These are phyloP conservation scores for Alternaria dauci DNA, from an alignment of 2,329 filamentous ascomycete species.

Conservation along the genomic window DNA sequence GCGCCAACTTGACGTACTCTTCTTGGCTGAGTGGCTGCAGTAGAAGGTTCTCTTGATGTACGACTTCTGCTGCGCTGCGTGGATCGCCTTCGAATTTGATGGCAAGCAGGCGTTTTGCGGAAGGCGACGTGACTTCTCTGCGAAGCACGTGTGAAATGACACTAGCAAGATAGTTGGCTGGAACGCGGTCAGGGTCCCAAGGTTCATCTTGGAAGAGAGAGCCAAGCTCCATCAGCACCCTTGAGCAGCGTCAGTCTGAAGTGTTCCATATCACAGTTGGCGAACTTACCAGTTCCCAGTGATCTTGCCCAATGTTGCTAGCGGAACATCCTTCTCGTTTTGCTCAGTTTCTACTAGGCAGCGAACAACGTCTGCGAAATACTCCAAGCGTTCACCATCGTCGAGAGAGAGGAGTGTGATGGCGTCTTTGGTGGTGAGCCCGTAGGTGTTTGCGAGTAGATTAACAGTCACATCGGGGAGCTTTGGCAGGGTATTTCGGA, in stretches of 20 bases:
- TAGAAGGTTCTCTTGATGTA: conserved; percentile 64
- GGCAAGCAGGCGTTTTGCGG: conserved; percentile 68
- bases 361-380: conserved; percentile 73
- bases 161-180: conserved; percentile 52
- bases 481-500: conserved; percentile 70
- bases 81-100: conserved; percentile 62
- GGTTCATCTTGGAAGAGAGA: conserved; percentile 54
- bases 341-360: conserved; percentile 34
- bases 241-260: conserved; percentile 24
- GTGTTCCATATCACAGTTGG: background rate
- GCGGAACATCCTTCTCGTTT: conserved; percentile 24
- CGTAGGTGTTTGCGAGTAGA: conserved; percentile 68
- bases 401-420: conserved; percentile 80
- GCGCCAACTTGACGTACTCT: conserved; percentile 65
- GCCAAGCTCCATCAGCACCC: conserved; percentile 62
- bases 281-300: conserved; percentile 64
- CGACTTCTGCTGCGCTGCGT: conserved; percentile 60
- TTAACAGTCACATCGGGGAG: conserved; percentile 76
- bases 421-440: conserved; percentile 82
- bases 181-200: conserved; percentile 55
- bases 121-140: conserved; percentile 60
- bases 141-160: conserved; percentile 53
- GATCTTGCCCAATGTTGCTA: conserved; percentile 53
- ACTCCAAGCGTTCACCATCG: conserved; percentile 80
- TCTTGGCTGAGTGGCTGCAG: conserved; percentile 63